Evolutionary conservation across 305 asterid species (phyloP), one percentile per base, ranked within the genome.

Genomic region (Fraxinus baroniana): DNA sequence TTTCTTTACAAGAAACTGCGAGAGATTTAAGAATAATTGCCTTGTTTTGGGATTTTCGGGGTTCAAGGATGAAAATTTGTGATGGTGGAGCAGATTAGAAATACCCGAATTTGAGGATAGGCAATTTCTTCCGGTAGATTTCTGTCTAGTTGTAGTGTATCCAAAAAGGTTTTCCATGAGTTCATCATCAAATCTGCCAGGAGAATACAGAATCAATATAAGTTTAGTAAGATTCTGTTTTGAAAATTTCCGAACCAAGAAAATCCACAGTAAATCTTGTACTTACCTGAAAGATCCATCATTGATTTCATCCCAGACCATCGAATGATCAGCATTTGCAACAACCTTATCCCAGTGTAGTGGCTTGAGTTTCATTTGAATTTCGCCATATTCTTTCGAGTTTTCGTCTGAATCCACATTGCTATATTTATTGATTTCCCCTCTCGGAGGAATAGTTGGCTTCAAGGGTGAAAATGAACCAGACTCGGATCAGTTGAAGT

Each of bases 341-440:
- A 80, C 78, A 37, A 94, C 97, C 83, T 94, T 94, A 26, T 94
- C 97, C 97, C 98, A 93, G 80, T 94, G 97, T 57, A 94, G 74
- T 13, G 97, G 97, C 89, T 90, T 94, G 76, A 93, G 86, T 76
- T 91, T 94, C 79, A 75, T 83, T 75, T 79, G 86, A n/a, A 8
- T 86, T 70, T 74, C 89, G 68, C 84, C 85, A 49, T 86, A 83
- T 62, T 78, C 89, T 3, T 41, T 80, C 18, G 70, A 13, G 46
- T 28, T 84, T 24, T 86, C 88, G 22, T 36, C 76, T 10, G 78
- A 84, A 62, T 87, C 85, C 33, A 8, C 46, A 77, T 70, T 86
- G 57, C 80, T 75, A 15, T 37, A 32, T 52, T 81, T 81, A 60
- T 78, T 84, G 60, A 55, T 36, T 36, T 52, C 79, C 62, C 81